Evolutionary conservation across 441 rosid species (phyloP).

Genomic region (Cnidoscolus chayamansa): DNA sequence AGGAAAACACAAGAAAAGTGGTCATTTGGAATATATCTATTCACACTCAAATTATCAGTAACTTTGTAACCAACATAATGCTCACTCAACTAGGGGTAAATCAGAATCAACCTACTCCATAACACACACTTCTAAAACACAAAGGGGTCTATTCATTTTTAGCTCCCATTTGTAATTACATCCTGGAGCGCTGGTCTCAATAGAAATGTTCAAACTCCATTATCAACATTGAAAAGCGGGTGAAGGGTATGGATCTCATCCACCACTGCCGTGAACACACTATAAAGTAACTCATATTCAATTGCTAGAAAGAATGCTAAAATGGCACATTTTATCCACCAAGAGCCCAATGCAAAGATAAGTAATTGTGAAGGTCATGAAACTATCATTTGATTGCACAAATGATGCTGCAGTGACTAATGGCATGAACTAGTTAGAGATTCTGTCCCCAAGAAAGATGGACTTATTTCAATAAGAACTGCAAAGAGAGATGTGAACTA

Average conservation of each 20-base stretch:
- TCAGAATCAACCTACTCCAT: neutral
- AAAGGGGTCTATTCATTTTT: neutral
- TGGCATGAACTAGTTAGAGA: neutral
- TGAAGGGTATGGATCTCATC: neutral
- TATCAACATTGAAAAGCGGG: neutral
- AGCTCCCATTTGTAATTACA: neutral
- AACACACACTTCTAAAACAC: neutral
- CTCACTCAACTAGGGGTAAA: neutral
- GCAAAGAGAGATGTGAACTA: neutral
- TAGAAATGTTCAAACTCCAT: neutral
- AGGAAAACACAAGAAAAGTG: neutral
- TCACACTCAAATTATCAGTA: neutral
- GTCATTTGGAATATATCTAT: neutral
- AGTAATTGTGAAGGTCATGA: neutral
- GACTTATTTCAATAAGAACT: neutral
- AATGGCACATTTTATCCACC: neutral
- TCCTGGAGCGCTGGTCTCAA: neutral
- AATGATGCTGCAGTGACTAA: neutral
- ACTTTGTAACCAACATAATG: neutral
- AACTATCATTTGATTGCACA: neutral
- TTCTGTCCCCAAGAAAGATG: neutral
- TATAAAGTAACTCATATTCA: neutral
- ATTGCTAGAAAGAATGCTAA: neutral
- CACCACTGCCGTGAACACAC: neutral
- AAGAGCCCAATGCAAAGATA: neutral